Conservation (phyloP, 2,329 filamentous ascomycete species). For the Delphinella strobiligena region DNA sequence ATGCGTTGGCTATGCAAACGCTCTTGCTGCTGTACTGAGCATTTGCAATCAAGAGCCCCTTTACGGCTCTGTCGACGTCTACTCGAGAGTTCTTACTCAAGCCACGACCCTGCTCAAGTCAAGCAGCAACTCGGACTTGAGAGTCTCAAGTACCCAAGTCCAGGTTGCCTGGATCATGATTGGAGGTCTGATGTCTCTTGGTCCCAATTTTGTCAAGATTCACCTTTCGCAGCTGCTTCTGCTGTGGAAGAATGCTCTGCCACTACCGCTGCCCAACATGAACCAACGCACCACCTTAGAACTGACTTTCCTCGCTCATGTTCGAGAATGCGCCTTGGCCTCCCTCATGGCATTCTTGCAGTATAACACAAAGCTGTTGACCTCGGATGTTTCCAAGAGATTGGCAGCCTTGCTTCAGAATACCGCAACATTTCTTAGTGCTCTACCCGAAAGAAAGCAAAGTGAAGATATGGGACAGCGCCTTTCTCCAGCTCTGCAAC, state of each 20-base stretch:
- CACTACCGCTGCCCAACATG: constrained; percentile 84
- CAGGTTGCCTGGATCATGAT: constrained; percentile 98
- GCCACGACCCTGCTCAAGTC: constrained; percentile 87
- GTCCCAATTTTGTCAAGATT: constrained; percentile 97
- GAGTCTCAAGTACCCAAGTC: constrained; percentile 85
- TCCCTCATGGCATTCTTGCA: constrained; percentile 87
- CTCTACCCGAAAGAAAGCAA: constrained; percentile 69
- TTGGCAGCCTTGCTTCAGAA: constrained; percentile 92
- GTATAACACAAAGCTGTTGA: constrained; percentile 84
- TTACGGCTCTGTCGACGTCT: constrained; percentile 91
- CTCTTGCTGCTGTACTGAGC: constrained; percentile 79
- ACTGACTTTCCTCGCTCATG: constrained; percentile 84
- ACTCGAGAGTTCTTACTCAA: constrained; percentile 80
- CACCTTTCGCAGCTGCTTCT: constrained; percentile 87
- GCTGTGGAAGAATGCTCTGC: constrained; percentile 93
- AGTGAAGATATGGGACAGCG: constrained; percentile 78
- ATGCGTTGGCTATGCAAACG: constrained; percentile 85
- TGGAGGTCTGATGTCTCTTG: constrained; percentile 89
- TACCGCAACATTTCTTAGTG: constrained; percentile 79
- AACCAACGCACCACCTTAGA: constrained; percentile 74
- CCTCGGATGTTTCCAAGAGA: constrained; percentile 84
- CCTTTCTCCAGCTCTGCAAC: constrained; percentile 71
- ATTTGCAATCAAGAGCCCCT: constrained; percentile 79
- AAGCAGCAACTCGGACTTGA: constrained; percentile 79
- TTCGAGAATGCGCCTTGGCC: constrained; percentile 84